phyloP scores from a whole-genome alignment of 1,284 basidiomycete genomes.

The Abortiporus biennis region DNA sequence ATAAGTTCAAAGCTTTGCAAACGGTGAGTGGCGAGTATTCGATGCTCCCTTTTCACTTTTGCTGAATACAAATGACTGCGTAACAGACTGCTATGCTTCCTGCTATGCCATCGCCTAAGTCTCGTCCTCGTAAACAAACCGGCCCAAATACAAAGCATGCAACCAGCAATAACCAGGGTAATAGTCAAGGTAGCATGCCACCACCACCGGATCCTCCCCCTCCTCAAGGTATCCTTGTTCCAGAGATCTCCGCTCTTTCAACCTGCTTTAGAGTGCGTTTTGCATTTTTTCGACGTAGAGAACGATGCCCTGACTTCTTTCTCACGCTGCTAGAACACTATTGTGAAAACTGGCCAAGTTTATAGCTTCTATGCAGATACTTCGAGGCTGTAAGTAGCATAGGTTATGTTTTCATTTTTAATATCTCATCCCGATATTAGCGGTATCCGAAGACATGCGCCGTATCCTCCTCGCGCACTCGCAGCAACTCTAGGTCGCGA shows the following conservation, averaged over 20 bases:
- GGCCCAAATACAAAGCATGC: background rate
- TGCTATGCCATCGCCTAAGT: too few species aligned
- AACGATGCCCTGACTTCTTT: background rate
- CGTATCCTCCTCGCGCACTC: conserved; percentile 58
- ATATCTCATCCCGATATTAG: conserved; percentile 24
- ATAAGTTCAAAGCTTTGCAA: too few species aligned
- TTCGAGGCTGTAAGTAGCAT: conserved; percentile 49
- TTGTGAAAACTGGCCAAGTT: conserved; percentile 62
- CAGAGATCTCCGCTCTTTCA: conserved; percentile 53
- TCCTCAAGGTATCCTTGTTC: conserved; percentile 46
- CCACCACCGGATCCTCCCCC: conserved; percentile 49
- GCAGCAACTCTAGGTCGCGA: conserved; percentile 61
- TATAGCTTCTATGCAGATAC: conserved; percentile 63
- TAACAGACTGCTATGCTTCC: too few species aligned
- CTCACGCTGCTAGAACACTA: conserved; percentile 42
- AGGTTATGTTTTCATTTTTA: background rate
- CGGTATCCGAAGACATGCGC: conserved; percentile 49
- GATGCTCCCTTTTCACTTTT: too few species aligned
- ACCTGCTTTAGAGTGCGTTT: conserved; percentile 47
- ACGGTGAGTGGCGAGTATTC: too few species aligned
- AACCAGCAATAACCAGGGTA: conserved; percentile 12
- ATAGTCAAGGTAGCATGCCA: conserved; percentile 43
- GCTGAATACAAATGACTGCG: too few species aligned
- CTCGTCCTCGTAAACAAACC: too few species aligned
- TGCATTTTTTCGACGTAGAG: background rate